Conservation (phyloP, 129 eudicot genomes). For the Tanacetum coccineum region DNA sequence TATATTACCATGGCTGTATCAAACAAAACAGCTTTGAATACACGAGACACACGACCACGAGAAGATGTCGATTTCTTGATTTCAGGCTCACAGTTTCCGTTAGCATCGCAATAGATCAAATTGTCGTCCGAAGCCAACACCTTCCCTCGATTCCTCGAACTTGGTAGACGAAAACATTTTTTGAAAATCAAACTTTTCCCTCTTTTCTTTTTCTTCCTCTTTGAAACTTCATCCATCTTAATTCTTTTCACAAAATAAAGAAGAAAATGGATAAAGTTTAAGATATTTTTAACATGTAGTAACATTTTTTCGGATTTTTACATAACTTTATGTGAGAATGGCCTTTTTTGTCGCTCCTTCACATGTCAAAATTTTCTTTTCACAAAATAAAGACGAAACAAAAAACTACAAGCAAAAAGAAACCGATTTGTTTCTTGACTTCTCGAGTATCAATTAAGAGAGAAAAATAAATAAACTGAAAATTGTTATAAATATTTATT, state of each 20-base stretch:
- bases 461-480: too few species aligned
- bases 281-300: not conserved
- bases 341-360: constrained; percentile 1
- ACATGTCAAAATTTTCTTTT: not conserved
- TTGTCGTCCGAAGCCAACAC: constrained; percentile 32
- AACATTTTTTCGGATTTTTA: constrained; percentile 1
- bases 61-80: constrained; percentile 23
- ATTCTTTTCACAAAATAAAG: not conserved
- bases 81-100: constrained; percentile 5
- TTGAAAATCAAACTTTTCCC: constrained; percentile 31
- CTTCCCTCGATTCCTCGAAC: constrained; percentile 7
- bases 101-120: constrained; percentile 25
- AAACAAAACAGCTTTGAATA: constrained; percentile 40
- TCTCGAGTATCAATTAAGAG: too few species aligned
- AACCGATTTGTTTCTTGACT: too few species aligned
- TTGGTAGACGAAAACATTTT: constrained; percentile 3
- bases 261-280: not conserved
- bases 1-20: constrained; percentile 31
- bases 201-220: constrained; percentile 31
- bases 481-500: too few species aligned
- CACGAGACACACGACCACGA: constrained; percentile 38
- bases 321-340: not conserved
- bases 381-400: too few species aligned
- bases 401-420: too few species aligned
- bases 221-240: constrained; percentile 23